Evolutionary conservation across 169 alveolate genomes (phyloP), one percentile per base, ranked within the genome.

Genomic region (Babesia gibsoni): DNA sequence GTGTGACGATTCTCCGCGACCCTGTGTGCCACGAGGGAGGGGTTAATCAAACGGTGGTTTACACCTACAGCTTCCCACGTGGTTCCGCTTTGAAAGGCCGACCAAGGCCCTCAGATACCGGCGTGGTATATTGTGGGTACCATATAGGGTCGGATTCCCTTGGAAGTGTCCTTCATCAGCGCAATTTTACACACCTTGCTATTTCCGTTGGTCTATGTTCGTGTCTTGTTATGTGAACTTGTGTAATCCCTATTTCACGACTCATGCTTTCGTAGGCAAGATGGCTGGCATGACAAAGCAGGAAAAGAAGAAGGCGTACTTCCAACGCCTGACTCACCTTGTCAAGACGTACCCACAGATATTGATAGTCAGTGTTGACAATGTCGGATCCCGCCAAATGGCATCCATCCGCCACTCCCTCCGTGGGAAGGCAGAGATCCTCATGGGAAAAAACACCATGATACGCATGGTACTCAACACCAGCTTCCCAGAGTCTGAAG

Each of bases 381-480:
- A 97, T 84, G 99, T 97, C 18, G 98, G 99, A 72, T 93, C 98
- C 37, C 83, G 89, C 73, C 98, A 95, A 90, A 89, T 96, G 94
- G 97, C 97, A 41, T 83, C 84, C 63, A 94, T 97, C 58, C 94
- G 99, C 69, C 85, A 90, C 63, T 93, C 96, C 27, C 88, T 96
- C 53, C 88, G 98, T 43, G 97, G 96, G 65, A 82, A 86, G 79
- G 98, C 96, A 48, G 95, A 89, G 43, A 83, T 95, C 33, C 91
- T 97, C 50, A 96, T 97, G 96, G 99, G 99, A 27, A 97, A 97
- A 88, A 97, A 97, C 89, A 96, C 99, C 45, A 92, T 96, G 91
- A 94, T 96, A 59, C 88, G 97, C 67, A 94, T 96, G 49, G 98
- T 97, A 52, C 82, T 94, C 48, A 84, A 91, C 84, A 91, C 89